Base-by-base conservation (phyloP, 148 eudicot species). In the Linanthus parryae region DNA sequence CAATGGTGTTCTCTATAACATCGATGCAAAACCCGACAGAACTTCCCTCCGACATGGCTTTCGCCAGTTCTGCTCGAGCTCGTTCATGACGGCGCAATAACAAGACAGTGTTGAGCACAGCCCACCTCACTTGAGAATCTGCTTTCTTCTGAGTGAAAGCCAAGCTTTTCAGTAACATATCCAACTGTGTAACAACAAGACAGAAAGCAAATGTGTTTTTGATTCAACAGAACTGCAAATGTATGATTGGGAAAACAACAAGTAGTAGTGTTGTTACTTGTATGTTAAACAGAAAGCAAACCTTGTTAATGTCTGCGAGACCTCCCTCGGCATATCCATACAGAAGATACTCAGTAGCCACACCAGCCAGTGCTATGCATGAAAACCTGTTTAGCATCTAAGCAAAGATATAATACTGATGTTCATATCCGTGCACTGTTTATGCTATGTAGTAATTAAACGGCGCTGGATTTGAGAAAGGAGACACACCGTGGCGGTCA, bases 121-220 rank as follows among this genome's bases (percentile, higher is more conserved):
- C 94, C 99, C 96, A 92, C 65, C 99, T 82, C 35, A 92, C 81
- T 48, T 92, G 96, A 54, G 91, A 80, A 76, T 92, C 94, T 9
- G 88, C 82, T 65, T 92, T 92, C 82, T 92, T 88, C 66, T 88
- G 99, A 33, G 96, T 92, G 75, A 92, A 92, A 0, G 88, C 96
- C 54, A 92, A 65, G 73, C 91, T 50, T 50, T 76, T 82, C 12
- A 92, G 70, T 64, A 92, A 50, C 2, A 25, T 67, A 63, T 92
- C 99, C 80, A 92, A 64, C 99, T 92, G 67, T 61, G 8, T 48
- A 40, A 16, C 8, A 54, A 26, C 4, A 12, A 26, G 28, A 42
- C 31, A 13, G 27, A 25, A 27, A 11, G 11, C n/a, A n/a, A n/a
- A n/a, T n/a, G n/a, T n/a, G n/a, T n/a, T n/a, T n/a, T n/a, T n/a